These are phyloP conservation scores for Hysterium pulicare DNA, from an alignment of 2,329 filamentous ascomycete genomes.

Conservation along the genomic window DNA sequence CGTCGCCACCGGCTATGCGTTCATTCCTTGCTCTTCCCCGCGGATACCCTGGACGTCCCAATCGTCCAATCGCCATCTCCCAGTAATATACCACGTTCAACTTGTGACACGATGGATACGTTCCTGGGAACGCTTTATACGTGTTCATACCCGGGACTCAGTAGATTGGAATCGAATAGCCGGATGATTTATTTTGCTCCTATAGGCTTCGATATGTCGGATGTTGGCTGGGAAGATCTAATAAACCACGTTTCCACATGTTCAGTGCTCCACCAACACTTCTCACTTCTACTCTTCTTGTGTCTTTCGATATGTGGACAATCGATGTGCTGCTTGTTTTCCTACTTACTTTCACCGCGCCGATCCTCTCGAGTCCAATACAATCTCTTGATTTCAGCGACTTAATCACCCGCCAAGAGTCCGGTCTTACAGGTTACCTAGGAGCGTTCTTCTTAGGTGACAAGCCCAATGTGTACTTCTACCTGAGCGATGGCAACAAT, in stretches of 20 bases:
- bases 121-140: no score
- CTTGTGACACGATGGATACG: no score
- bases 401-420: slow-evolving; percentile 22
- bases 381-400: slow-evolving; percentile 8
- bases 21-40: no score
- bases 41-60: no score
- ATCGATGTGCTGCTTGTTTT: no score
- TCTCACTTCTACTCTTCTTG: background rate
- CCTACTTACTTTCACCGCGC: background rate
- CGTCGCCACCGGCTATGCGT: no score
- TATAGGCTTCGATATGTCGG: background rate
- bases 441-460: slow-evolving; percentile 55
- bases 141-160: background rate
- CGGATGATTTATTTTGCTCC: slow-evolving; percentile 1
- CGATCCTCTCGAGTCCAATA: background rate
- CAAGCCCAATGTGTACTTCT: slow-evolving; percentile 54
- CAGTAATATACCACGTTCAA: no score
- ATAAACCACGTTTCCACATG: background rate
- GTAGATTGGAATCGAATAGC: background rate
- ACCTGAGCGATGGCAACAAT: slow-evolving; percentile 53
- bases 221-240: background rate
- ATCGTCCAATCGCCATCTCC: no score
- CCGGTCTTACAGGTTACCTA: slow-evolving; percentile 50
- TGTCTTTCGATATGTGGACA: background rate
- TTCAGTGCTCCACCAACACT: background rate